Conservation (phyloP, 805 yeast genomes). For the Dipodascus albidus region DNA sequence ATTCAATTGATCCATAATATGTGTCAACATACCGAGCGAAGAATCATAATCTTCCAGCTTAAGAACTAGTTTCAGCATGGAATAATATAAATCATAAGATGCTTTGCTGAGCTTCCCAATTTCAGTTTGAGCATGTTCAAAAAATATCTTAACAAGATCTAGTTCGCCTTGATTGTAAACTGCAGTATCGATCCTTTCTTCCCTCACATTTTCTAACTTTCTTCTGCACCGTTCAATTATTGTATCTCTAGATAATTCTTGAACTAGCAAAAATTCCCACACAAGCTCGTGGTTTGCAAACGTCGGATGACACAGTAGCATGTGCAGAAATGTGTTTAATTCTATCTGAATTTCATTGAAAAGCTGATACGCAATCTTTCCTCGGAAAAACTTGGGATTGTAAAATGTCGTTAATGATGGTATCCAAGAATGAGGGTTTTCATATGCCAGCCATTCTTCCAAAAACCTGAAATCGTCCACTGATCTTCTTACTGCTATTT, state of each 20-base stretch:
- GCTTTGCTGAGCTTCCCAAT: conserved; percentile 8
- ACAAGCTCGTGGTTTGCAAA: conserved; percentile 28
- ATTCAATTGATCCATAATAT: background rate
- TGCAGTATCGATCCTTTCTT: conserved; percentile 13
- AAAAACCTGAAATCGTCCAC: conserved; percentile 24
- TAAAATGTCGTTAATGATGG: conserved; percentile 21
- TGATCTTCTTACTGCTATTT: conserved; percentile 19
- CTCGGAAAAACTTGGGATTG: conserved; percentile 21
- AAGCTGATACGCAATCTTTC: conserved; percentile 21
- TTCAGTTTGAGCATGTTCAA: conserved; percentile 16
- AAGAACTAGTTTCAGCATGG: conserved; percentile 10
- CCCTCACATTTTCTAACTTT: conserved; percentile 18
- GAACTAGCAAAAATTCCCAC: conserved; percentile 31
- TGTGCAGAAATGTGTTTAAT: conserved; percentile 38
- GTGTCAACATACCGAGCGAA: conserved; percentile 10
- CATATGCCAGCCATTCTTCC: conserved; percentile 24
- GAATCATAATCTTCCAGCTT: conserved; percentile 12
- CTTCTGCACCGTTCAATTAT: conserved; percentile 17
- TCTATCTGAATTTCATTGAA: conserved; percentile 31
- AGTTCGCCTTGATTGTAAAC: conserved; percentile 12
- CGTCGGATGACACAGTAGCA: conserved; percentile 31
- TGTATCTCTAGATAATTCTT: conserved; percentile 14
- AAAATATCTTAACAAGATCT: conserved; percentile 15
- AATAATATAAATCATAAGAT: conserved; percentile 5
- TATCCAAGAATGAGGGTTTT: conserved; percentile 28